phyloP scores from a whole-genome alignment of 2,329 filamentous ascomycete genomes.

The Pestalotiopsis sp. region DNA sequence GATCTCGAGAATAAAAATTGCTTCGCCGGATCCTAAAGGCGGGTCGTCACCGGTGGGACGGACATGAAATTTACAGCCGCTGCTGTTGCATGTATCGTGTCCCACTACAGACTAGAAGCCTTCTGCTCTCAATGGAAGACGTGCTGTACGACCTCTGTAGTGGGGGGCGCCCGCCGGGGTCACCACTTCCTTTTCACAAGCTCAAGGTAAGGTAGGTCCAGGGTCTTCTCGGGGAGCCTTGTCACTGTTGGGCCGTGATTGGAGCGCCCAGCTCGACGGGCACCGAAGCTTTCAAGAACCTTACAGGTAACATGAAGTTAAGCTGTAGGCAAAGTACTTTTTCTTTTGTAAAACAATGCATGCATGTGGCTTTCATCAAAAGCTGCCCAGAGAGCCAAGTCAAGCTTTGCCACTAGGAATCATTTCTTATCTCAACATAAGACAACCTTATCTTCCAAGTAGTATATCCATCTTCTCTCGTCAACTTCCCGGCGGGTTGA shows the following conservation, averaged over 20 bases:
- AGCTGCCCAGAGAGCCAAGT: too few species aligned
- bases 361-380: background rate
- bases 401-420: too few species aligned
- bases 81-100: background rate
- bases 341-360: background rate
- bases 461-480: too few species aligned
- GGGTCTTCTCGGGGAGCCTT: constrained; percentile 1
- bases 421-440: too few species aligned
- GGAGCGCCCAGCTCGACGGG: background rate
- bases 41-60: background rate
- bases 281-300: background rate
- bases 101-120: background rate
- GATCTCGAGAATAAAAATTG: background rate
- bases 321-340: too few species aligned
- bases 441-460: too few species aligned
- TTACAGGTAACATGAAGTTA: too few species aligned
- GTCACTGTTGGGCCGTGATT: constrained; percentile 1
- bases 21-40: background rate
- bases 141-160: background rate
- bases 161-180: background rate
- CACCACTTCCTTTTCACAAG: background rate
- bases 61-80: background rate
- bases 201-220: background rate
- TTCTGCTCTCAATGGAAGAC: background rate
- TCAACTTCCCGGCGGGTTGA: too few species aligned